These are phyloP conservation scores for Pneumocystis wakefieldiae DNA, from an alignment of 1,139 yeast genomes.

Conservation along the genomic window DNA sequence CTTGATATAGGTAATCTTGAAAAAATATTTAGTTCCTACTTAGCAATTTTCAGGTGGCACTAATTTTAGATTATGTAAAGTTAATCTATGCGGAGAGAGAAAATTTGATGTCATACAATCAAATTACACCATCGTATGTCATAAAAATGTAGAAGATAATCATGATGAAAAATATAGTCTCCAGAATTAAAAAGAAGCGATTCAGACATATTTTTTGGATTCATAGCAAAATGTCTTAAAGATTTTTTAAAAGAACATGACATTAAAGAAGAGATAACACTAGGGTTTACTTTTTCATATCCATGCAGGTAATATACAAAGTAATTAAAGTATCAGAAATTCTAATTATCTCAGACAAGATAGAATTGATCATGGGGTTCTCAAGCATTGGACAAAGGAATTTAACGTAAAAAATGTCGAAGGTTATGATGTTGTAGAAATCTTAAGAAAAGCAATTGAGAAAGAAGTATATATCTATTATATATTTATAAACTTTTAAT, in stretches of 20 bases:
- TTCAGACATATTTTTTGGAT: slow-evolving; percentile 64
- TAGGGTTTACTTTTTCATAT: slow-evolving; percentile 91
- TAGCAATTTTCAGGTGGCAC: slow-evolving; percentile 36
- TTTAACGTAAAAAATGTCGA: slow-evolving; percentile 88
- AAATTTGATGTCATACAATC: slow-evolving; percentile 59
- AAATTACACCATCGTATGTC: slow-evolving; percentile 26
- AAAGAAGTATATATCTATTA: slow-evolving; percentile 19
- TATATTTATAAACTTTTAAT: background rate
- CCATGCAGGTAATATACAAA: slow-evolving; percentile 37
- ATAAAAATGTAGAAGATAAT: slow-evolving; percentile 27
- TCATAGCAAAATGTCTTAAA: slow-evolving; percentile 69
- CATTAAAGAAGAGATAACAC: slow-evolving; percentile 37
- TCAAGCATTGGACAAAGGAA: slow-evolving; percentile 97
- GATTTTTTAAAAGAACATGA: slow-evolving; percentile 42
- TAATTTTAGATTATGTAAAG: slow-evolving; percentile 79
- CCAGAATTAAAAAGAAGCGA: slow-evolving; percentile 59
- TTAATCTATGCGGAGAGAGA: slow-evolving; percentile 62
- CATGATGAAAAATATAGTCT: slow-evolving; percentile 3
- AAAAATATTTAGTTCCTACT: background rate
- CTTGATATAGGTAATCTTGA: slow-evolving; percentile 46
- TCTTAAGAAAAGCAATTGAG: slow-evolving; percentile 64
- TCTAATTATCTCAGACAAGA: slow-evolving; percentile 35
- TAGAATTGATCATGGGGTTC: slow-evolving; percentile 68
- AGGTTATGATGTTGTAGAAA: slow-evolving; percentile 85
- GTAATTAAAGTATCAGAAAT: background rate